Evolutionary conservation across 176 grass and related monocot species (phyloP).

Genomic region (Raddia distichophylla): DNA sequence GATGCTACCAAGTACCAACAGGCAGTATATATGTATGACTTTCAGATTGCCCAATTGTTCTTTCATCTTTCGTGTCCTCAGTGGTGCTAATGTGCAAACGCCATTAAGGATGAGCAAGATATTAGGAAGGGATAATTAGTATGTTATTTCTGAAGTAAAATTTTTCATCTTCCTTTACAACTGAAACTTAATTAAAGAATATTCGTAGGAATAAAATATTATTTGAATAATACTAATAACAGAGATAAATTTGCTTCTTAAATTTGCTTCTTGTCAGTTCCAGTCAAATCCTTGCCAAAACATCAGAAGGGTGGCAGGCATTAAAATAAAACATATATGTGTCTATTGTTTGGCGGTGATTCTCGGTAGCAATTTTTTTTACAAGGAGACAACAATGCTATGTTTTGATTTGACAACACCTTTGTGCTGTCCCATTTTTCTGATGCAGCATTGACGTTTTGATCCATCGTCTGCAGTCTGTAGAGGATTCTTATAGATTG

Average conservation of each 20-base stretch:
- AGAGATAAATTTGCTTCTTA: not conserved
- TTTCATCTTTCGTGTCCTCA: not conserved
- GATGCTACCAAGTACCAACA: not conserved
- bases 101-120: not conserved
- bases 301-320: not conserved
- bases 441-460: not conserved
- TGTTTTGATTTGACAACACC: slow-evolving; percentile 48
- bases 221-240: not conserved
- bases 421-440: slow-evolving; percentile 26
- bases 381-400: slow-evolving; percentile 17
- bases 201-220: not conserved
- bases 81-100: not conserved
- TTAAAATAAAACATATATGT: slow-evolving; percentile 18
- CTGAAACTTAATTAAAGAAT: not conserved
- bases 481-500: not conserved
- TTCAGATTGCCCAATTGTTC: not conserved
- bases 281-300: slow-evolving; percentile 33
- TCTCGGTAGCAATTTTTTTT: slow-evolving; percentile 15
- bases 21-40: not conserved
- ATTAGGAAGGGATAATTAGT: not conserved
- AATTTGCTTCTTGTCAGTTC: not conserved
- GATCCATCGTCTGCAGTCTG: slow-evolving; percentile 12
- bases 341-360: not conserved
- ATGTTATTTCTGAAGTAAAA: not conserved
- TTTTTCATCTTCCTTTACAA: not conserved